Evolutionary conservation across 2,329 filamentous ascomycete genomes (phyloP).

Genomic region (Botrytis aclada): DNA sequence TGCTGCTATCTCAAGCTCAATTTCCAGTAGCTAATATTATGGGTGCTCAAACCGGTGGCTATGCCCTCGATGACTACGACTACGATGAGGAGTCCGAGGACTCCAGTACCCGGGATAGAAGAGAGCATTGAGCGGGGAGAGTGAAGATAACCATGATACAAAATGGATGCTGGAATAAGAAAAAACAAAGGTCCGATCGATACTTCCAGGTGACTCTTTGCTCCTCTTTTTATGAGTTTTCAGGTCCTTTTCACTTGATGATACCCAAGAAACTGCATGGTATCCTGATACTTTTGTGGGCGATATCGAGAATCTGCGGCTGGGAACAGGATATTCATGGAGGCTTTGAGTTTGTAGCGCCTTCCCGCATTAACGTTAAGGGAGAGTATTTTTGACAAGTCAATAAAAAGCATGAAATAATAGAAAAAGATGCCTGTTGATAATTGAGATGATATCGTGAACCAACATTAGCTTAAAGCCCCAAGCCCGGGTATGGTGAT

Average conservation of each 20-base stretch:
- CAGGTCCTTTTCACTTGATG: not conserved
- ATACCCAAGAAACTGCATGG: too few species aligned
- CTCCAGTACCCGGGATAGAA: not conserved
- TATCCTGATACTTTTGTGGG: not conserved
- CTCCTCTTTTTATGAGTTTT: not conserved
- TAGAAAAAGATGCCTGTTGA: not conserved
- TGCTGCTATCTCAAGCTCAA: not conserved
- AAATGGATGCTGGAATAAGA: rapidly evolving
- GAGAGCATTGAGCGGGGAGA: rapidly evolving
- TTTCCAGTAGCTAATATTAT: not conserved
- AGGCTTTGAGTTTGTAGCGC: too few species aligned
- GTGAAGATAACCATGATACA: not conserved
- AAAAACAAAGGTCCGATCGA: too few species aligned
- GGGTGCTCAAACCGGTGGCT: too few species aligned
- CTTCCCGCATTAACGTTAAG: not conserved
- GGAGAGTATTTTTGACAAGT: not conserved
- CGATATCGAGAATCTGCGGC: not conserved
- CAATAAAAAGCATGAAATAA: not conserved
- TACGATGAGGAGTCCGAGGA: too few species aligned
- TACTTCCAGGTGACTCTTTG: too few species aligned
- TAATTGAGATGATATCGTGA: not conserved
- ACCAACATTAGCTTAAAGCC: too few species aligned
- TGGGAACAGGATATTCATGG: not conserved
- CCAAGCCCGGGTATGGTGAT: not conserved
- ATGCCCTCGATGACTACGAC: rapidly evolving